A percentile compares a stretch with the other conserved stretches of the same genome.
Evolutionary conservation across 768 basidiomycete genomes (phyloP).

Genomic region (Mrakia hoshinonis): DNA sequence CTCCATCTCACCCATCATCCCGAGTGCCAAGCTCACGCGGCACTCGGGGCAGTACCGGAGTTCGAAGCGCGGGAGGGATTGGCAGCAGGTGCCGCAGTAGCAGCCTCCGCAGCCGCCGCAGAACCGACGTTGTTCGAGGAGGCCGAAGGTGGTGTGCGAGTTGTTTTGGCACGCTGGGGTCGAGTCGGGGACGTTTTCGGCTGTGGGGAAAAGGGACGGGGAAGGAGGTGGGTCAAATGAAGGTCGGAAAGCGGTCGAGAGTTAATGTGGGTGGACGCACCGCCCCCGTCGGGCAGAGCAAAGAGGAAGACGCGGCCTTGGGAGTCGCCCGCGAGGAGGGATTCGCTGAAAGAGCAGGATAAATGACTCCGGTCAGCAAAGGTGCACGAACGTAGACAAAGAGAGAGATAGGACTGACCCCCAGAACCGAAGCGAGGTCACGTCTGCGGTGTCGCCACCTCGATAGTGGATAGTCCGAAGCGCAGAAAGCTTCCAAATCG

Average conservation of each 20-base stretch:
- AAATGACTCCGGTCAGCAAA: neutral
- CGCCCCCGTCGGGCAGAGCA: slow-evolving; percentile 40
- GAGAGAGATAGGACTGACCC: slow-evolving; percentile 59
- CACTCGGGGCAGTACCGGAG: slow-evolving; percentile 15
- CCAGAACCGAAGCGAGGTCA: slow-evolving; percentile 72
- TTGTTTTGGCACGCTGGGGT: slow-evolving; percentile 36
- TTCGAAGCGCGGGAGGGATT: slow-evolving; percentile 15
- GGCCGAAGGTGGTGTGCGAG: slow-evolving; percentile 14
- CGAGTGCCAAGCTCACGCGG: slow-evolving; percentile 16
- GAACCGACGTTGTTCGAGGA: slow-evolving; percentile 20
- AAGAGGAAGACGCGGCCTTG: slow-evolving; percentile 37
- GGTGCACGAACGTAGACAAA: neutral
- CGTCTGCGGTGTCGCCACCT: slow-evolving; percentile 47
- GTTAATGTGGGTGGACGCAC: neutral
- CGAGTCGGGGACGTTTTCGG: slow-evolving; percentile 37
- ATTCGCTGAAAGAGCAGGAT: slow-evolving; percentile 33
- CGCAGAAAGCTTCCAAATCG: slow-evolving; percentile 66
- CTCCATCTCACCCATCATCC: slow-evolving; percentile 7
- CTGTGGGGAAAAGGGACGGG: neutral
- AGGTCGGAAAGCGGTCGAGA: too few relatives aligned
- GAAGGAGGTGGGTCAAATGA: too few relatives aligned
- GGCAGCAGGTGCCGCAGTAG: slow-evolving; percentile 25
- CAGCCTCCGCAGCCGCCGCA: slow-evolving; percentile 9
- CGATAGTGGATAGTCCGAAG: slow-evolving; percentile 58
- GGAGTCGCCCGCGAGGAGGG: slow-evolving; percentile 36